A percentile compares a stretch with the other conserved stretches of the same genome.
phyloP scores from a whole-genome alignment of 2,329 filamentous ascomycete species.

The Leptoxyphium fumago region DNA sequence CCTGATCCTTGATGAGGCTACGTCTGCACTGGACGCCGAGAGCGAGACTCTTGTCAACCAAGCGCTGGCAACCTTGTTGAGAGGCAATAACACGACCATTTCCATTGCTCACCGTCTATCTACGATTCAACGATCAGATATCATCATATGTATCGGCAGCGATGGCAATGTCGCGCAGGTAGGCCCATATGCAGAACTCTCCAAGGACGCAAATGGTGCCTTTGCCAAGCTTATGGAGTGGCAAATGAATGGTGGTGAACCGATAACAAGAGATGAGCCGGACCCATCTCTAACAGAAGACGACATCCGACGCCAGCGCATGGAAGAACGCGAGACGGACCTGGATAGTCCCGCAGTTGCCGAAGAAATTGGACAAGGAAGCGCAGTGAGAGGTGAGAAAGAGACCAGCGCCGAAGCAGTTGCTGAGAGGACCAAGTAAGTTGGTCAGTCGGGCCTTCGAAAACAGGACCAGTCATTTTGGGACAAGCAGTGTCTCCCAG shows the following conservation, averaged over 20 bases:
- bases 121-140: slow-evolving; percentile 90
- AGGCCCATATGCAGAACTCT: slow-evolving; percentile 68
- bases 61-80: slow-evolving; percentile 65
- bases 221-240: slow-evolving; percentile 97
- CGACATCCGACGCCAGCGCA: slow-evolving; percentile 34
- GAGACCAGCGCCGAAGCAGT: slow-evolving; percentile 16
- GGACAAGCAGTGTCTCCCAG: no score
- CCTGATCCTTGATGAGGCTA: slow-evolving; percentile 86
- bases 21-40: slow-evolving; percentile 88
- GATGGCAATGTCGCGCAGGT: slow-evolving; percentile 85
- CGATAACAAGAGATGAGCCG: slow-evolving; percentile 4
- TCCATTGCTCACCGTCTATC: slow-evolving; percentile 91
- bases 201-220: slow-evolving; percentile 57
- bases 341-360: slow-evolving; percentile 22
- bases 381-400: slow-evolving; percentile 14
- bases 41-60: slow-evolving; percentile 94
- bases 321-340: slow-evolving; percentile 18
- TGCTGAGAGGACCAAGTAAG: slow-evolving; percentile 11
- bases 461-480: no score
- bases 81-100: slow-evolving; percentile 87
- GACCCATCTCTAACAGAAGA: slow-evolving; percentile 25
- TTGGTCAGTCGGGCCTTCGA: no score
- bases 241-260: slow-evolving; percentile 74
- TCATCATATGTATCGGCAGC: slow-evolving; percentile 77
- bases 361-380: slow-evolving; percentile 19